Conservation (phyloP, 139 green algal genomes). For the Micromonas commoda region DNA sequence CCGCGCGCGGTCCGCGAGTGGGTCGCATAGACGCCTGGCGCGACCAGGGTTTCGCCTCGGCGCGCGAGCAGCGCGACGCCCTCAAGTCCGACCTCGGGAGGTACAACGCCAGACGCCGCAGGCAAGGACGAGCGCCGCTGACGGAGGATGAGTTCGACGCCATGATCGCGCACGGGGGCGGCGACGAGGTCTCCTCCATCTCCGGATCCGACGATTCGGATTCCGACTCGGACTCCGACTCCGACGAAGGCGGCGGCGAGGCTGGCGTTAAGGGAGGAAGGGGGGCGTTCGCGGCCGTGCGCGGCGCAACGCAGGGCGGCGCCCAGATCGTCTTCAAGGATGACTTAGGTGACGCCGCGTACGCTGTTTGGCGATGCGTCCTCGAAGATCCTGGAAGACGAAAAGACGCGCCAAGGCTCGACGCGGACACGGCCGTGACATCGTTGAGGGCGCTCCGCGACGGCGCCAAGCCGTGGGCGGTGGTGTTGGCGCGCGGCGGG, state of each 20-base stretch:
- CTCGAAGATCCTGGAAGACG: too few relatives aligned
- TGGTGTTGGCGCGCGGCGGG: slow-evolving; percentile 44
- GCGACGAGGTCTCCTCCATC: slow-evolving; percentile 51
- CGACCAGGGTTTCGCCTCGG: not conserved
- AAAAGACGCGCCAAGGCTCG: too few relatives aligned
- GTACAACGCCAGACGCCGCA: not conserved
- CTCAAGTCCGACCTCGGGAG: not conserved
- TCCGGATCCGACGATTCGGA: slow-evolving; percentile 46
- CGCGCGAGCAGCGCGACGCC: not conserved
- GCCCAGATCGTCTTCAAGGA: not conserved
- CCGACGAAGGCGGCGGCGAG: not conserved
- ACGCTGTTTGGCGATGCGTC: not conserved
- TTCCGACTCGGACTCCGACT: not conserved
- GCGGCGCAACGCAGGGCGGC: not conserved
- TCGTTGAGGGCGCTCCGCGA: not conserved
- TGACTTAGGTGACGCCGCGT: not conserved
- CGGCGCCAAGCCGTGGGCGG: slow-evolving; percentile 27
- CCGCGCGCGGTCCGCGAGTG: not conserved
- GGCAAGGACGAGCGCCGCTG: not conserved
- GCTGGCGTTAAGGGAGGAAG: not conserved
- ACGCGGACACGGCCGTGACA: not conserved
- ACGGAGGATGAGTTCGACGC: not conserved
- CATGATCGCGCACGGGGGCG: not conserved
- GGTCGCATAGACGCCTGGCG: not conserved
- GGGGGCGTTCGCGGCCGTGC: not conserved